Percentiles rank a stretch among this genome's conserved stretches.
Conservation (phyloP, 78 protist genomes). For the Dictyostelium discoideum region DNA sequence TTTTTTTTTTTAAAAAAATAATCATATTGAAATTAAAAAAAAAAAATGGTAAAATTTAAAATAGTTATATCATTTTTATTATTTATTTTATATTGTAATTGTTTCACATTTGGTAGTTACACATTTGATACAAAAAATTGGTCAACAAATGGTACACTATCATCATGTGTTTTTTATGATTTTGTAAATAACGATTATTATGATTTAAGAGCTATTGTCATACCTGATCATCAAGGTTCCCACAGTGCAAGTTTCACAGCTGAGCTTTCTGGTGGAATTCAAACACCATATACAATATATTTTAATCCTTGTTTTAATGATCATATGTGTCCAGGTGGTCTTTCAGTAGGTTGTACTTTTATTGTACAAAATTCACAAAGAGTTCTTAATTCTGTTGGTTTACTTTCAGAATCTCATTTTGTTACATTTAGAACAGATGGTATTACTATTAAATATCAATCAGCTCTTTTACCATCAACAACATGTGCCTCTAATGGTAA, state of each 20-base stretch:
- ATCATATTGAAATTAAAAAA: neutral
- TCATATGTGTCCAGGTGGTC: neutral
- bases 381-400: neutral
- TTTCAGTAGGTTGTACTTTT: neutral
- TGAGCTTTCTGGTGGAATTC: neutral
- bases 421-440: neutral
- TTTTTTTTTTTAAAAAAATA: no score
- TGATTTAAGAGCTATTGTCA: neutral
- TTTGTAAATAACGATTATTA: neutral
- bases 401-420: neutral
- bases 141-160: constrained; percentile 1
- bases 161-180: neutral
- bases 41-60: neutral
- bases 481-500: neutral
- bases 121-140: neutral
- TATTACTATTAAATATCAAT: neutral
- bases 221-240: neutral
- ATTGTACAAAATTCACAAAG: neutral
- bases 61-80: neutral
- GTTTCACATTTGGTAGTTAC: neutral
- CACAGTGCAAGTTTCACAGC: neutral
- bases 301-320: neutral
- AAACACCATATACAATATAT: no score
- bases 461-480: neutral
- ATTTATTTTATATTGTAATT: neutral